A percentile compares a stretch with the other conserved stretches of the same genome.
Conservation (phyloP, 2,329 filamentous ascomycete genomes). For the Curvularia hawaiiensis region DNA sequence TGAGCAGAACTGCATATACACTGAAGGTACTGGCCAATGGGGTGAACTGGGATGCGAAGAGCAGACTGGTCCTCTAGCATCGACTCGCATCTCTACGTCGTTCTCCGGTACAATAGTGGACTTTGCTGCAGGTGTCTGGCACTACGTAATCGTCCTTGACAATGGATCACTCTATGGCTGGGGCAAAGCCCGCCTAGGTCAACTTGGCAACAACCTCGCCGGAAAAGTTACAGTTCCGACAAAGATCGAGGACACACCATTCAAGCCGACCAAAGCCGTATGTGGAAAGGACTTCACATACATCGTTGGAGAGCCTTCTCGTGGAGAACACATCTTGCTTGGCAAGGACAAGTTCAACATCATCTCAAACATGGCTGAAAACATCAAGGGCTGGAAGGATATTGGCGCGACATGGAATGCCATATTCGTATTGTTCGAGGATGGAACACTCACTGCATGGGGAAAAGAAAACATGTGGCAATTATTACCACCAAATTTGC, state of each 20-base stretch:
- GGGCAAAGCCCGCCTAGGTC: slow-evolving; percentile 86
- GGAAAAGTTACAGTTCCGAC: slow-evolving; percentile 47
- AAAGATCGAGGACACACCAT: slow-evolving; percentile 53
- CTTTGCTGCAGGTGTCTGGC: slow-evolving; percentile 76
- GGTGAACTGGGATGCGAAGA: slow-evolving; percentile 29
- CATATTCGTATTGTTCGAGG: slow-evolving; percentile 69
- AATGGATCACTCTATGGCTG: slow-evolving; percentile 84
- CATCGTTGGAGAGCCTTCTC: slow-evolving; percentile 60
- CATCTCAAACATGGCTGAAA: slow-evolving; percentile 60
- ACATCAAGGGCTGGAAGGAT: slow-evolving; percentile 65
- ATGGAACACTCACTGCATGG: slow-evolving; percentile 72
- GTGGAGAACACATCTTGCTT: slow-evolving; percentile 68
- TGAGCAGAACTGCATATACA: slow-evolving; percentile 10
- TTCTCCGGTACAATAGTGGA: slow-evolving; percentile 55
- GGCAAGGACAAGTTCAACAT: slow-evolving; percentile 78
- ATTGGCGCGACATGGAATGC: slow-evolving; percentile 83
- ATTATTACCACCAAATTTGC: slow-evolving; percentile 67
- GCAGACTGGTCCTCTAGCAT: neutral
- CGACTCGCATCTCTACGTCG: neutral
- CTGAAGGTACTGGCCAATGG: slow-evolving; percentile 30
- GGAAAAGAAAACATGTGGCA: slow-evolving; percentile 87
- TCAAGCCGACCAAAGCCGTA: slow-evolving; percentile 68
- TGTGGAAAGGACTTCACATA: slow-evolving; percentile 89
- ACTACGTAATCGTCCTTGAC: slow-evolving; percentile 73
- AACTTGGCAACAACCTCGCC: slow-evolving; percentile 65